These are phyloP conservation scores for Chlorella sp. DNA, from an alignment of 139 green algal genomes.

Conservation along the genomic window DNA sequence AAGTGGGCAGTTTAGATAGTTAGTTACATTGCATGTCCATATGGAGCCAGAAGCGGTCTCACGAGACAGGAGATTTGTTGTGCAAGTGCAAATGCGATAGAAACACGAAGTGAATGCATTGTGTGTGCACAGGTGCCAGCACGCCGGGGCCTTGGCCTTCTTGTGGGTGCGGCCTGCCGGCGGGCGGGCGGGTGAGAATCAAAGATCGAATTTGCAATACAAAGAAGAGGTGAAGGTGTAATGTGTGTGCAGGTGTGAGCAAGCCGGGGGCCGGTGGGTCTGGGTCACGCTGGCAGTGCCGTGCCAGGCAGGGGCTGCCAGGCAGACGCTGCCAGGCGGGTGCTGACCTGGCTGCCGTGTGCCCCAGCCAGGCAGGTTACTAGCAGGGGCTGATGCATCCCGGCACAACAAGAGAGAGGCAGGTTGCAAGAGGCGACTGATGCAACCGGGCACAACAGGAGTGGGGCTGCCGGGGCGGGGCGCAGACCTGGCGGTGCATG, in stretches of 20 bases:
- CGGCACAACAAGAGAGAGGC: too few relatives aligned
- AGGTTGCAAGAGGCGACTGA: too few relatives aligned
- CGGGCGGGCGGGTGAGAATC: background rate
- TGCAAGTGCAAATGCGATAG: too few relatives aligned
- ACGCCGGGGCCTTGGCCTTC: slow-evolving; percentile 82
- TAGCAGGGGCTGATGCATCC: too few relatives aligned
- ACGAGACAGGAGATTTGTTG: too few relatives aligned
- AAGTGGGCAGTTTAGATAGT: too few relatives aligned
- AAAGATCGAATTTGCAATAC: background rate
- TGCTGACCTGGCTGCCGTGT: too few relatives aligned
- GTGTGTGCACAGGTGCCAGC: slow-evolving; percentile 23
- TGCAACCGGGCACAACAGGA: background rate
- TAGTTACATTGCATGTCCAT: too few relatives aligned
- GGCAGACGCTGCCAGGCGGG: too few relatives aligned
- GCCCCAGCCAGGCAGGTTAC: too few relatives aligned
- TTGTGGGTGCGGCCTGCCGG: slow-evolving; percentile 64
- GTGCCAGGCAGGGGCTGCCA: background rate
- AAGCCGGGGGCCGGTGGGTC: background rate
- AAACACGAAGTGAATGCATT: background rate
- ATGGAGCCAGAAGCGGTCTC: too few relatives aligned
- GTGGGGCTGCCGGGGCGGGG: background rate
- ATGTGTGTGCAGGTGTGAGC: background rate
- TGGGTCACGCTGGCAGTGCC: too few relatives aligned
- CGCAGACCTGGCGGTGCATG: slow-evolving; percentile 69
- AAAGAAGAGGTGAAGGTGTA: background rate